A percentile compares a stretch with the other conserved stretches of the same genome.
phyloP scores from a whole-genome alignment of 495 filamentous ascomycete genomes.

The Margaritispora aquatica region DNA sequence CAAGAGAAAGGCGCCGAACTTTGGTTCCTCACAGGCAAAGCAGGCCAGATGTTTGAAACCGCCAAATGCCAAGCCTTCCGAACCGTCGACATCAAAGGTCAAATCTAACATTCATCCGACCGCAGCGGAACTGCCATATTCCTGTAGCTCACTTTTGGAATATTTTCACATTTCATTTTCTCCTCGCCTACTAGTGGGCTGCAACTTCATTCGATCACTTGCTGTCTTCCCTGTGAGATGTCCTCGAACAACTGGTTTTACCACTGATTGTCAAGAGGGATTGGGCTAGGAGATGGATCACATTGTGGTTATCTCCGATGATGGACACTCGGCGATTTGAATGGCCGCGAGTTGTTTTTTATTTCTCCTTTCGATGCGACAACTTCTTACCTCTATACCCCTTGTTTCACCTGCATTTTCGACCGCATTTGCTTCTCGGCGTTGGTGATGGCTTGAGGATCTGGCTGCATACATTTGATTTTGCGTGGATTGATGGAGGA shows the following conservation, averaged over 20 bases:
- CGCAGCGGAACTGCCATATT: neutral
- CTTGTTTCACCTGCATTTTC: constrained; percentile 9
- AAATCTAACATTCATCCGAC: constrained; percentile 59
- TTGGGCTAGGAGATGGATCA: neutral
- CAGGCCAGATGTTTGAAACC: constrained; percentile 62
- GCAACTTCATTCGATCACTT: neutral
- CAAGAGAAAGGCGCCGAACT: constrained; percentile 69
- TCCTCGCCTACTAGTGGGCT: constrained; percentile 16
- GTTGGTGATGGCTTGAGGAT: constrained; percentile 1
- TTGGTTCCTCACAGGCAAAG: constrained; percentile 70
- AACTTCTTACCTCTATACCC: constrained; percentile 5
- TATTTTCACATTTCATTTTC: constrained; percentile 17
- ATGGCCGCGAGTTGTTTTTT: neutral
- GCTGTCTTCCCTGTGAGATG: constrained; percentile 4
- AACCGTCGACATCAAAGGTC: constrained; percentile 93
- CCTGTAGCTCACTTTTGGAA: constrained; percentile 14
- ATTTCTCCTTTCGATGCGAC: constrained; percentile 5
- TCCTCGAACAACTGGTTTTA: constrained; percentile 14
- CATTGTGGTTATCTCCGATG: neutral
- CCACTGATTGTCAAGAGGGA: constrained; percentile 11
- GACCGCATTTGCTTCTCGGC: constrained; percentile 7
- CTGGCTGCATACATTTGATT: neutral
- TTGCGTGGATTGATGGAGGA: neutral
- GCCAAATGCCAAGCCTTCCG: constrained; percentile 66
- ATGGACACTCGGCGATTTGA: neutral